Evolutionary conservation across 169 alveolate species (phyloP).

Genomic region (Haemoproteus tartakovskyi): DNA sequence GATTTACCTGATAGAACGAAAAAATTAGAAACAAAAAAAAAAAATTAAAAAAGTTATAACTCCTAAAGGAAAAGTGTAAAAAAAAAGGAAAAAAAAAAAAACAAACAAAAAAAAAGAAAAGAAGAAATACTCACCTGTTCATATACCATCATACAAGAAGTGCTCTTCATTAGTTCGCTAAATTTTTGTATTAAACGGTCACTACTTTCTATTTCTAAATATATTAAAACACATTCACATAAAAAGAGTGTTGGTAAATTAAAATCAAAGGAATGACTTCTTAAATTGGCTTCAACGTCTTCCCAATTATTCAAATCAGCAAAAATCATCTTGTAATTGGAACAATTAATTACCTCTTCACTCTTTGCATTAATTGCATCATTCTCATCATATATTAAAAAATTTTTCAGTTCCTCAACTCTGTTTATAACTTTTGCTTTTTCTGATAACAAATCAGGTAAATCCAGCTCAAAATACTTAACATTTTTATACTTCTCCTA

Average conservation of each 20-base stretch:
- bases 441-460: conserved; percentile 20
- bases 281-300: conserved; percentile 9
- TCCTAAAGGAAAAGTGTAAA: not conserved
- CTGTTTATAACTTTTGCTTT: conserved; percentile 33
- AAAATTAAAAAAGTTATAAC: not conserved
- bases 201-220: conserved; percentile 56
- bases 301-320: conserved; percentile 17
- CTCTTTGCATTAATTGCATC: not conserved
- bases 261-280: conserved; percentile 22
- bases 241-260: conserved; percentile 63
- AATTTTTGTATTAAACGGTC: conserved; percentile 32
- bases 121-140: conserved; percentile 46
- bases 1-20: conserved; percentile 20
- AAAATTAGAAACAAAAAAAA: not conserved
- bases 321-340: conserved; percentile 51
- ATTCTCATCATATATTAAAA: conserved; percentile 24
- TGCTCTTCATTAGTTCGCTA: conserved; percentile 43
- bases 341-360: conserved; percentile 18
- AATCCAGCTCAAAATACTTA: conserved; percentile 44
- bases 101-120: not conserved
- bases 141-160: conserved; percentile 56
- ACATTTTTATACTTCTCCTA: conserved; percentile 37
- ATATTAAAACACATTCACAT: conserved; percentile 70
- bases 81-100: not conserved
- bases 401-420: conserved; percentile 6